phyloP scores from a whole-genome alignment of 2,329 filamentous ascomycete species.

The Clarireedia homoeocarpa region DNA sequence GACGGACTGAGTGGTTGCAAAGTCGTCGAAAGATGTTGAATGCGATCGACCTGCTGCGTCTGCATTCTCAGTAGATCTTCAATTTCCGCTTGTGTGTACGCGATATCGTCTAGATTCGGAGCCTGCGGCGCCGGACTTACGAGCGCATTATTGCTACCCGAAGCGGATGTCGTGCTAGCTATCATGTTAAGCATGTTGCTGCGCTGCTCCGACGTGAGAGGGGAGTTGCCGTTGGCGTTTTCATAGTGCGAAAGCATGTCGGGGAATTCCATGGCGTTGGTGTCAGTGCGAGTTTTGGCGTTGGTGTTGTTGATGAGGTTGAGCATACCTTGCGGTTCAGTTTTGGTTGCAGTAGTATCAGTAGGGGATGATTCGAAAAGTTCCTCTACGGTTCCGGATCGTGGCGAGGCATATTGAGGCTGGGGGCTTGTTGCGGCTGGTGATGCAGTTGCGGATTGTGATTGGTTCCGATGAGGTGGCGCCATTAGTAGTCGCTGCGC shows the following conservation, averaged over 20 bases:
- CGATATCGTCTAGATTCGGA: conserved; percentile 52
- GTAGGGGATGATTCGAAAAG: conserved; percentile 42
- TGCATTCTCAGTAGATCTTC: conserved; percentile 73
- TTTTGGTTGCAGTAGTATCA: conserved; percentile 43
- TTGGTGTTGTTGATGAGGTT: conserved; percentile 59
- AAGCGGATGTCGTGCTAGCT: conserved; percentile 32
- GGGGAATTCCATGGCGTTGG: conserved; percentile 39
- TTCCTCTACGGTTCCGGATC: conserved; percentile 52
- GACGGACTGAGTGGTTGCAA: conserved; percentile 75
- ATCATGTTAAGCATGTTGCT: conserved; percentile 53
- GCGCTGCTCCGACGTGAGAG: conserved; percentile 50
- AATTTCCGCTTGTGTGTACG: conserved; percentile 64
- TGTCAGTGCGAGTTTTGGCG: conserved; percentile 38
- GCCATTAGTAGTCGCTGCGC: conserved; percentile 29
- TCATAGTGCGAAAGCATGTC: conserved; percentile 37
- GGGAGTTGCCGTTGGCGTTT: conserved; percentile 41
- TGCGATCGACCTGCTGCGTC: conserved; percentile 67
- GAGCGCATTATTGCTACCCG: conserved; percentile 25
- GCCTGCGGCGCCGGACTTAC: conserved; percentile 30
- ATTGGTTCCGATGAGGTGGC: conserved; percentile 15
- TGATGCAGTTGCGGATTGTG: conserved; percentile 11
- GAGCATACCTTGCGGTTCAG: conserved; percentile 56
- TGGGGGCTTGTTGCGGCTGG: conserved; percentile 25
- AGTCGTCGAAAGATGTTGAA: conserved; percentile 65
- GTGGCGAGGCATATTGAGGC: conserved; percentile 24